Percentiles rank a stretch among this genome's conserved stretches.
Conservation (phyloP, 2,329 filamentous ascomycete genomes). For the Pyrenochaeta sp. region DNA sequence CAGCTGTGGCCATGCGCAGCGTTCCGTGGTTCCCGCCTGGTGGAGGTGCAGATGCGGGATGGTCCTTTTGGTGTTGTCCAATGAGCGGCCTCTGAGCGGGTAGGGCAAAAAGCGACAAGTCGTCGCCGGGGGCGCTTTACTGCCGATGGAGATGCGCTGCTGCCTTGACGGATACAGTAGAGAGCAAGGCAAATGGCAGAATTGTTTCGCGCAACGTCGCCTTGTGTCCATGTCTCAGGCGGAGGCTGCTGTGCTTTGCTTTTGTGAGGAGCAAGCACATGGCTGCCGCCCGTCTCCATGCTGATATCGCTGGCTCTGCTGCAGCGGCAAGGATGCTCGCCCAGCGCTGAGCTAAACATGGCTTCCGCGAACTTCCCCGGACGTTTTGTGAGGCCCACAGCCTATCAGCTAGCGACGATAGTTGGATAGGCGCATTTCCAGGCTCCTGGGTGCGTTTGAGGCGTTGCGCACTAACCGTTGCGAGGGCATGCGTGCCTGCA, state of each 20-base stretch:
- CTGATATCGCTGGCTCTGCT: not conserved
- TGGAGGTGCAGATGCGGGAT: conserved; percentile 21
- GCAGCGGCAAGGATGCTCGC: conserved; percentile 10
- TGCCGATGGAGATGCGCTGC: conserved; percentile 14
- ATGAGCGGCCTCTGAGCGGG: conserved; percentile 17
- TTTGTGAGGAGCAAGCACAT: conserved; percentile 11
- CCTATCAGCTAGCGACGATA: conserved; percentile 25
- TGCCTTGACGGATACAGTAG: conserved; percentile 20
- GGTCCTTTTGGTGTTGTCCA: conserved; percentile 26
- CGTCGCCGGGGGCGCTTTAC: conserved; percentile 12
- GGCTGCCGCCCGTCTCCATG: conserved; percentile 8
- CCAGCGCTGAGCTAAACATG: conserved; percentile 13
- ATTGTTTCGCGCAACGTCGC: not conserved
- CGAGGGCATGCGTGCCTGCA: conserved; percentile 26
- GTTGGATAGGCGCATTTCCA: conserved; percentile 26
- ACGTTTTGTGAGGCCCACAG: conserved; percentile 1
- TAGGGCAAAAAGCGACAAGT: conserved; percentile 25
- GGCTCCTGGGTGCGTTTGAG: conserved; percentile 29
- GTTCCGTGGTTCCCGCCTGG: conserved; percentile 22
- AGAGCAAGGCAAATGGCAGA: not conserved
- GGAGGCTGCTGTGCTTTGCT: conserved; percentile 2
- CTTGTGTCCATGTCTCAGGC: conserved; percentile 6
- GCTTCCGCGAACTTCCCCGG: conserved; percentile 14
- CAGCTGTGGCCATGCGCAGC: conserved; percentile 18
- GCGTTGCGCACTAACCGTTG: conserved; percentile 20